Conservation (phyloP, 257 asterid species). For the Gentiana macrophylla region DNA sequence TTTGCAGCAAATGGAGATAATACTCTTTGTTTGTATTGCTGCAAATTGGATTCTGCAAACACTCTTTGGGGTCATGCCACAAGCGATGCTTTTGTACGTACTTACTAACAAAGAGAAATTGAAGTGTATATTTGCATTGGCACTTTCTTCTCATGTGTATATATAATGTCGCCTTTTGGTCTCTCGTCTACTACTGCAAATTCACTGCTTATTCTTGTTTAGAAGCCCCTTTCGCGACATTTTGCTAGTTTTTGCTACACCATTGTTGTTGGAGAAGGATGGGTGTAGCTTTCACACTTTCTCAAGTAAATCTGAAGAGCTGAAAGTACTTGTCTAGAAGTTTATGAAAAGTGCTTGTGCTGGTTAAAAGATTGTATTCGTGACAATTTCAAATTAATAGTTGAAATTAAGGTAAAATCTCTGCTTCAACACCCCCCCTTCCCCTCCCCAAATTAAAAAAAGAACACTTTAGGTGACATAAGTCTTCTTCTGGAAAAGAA, state of each 20-base stretch:
- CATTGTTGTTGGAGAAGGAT: not conserved
- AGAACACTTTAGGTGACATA: too few relatives aligned
- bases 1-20: conserved; percentile 21
- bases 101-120: conserved; percentile 32
- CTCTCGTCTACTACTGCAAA: too few relatives aligned
- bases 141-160: conserved; percentile 2
- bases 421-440: too few relatives aligned
- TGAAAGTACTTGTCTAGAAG: too few relatives aligned
- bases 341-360: too few relatives aligned
- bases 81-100: conserved; percentile 40
- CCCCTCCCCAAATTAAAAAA: too few relatives aligned
- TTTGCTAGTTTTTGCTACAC: not conserved
- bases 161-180: not conserved
- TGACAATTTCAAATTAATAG: too few relatives aligned
- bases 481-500: too few relatives aligned
- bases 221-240: not conserved
- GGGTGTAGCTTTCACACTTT: not conserved
- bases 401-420: too few relatives aligned
- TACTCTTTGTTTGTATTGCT: conserved; percentile 23
- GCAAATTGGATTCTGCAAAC: conserved; percentile 28
- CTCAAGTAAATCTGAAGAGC: too few relatives aligned
- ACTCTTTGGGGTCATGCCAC: conserved; percentile 34
- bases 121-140: conserved; percentile 51
- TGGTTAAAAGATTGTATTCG: too few relatives aligned
- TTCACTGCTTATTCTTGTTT: not conserved